Base-by-base conservation (phyloP, 331 rosid genomes). In the Cydonia oblonga region DNA sequence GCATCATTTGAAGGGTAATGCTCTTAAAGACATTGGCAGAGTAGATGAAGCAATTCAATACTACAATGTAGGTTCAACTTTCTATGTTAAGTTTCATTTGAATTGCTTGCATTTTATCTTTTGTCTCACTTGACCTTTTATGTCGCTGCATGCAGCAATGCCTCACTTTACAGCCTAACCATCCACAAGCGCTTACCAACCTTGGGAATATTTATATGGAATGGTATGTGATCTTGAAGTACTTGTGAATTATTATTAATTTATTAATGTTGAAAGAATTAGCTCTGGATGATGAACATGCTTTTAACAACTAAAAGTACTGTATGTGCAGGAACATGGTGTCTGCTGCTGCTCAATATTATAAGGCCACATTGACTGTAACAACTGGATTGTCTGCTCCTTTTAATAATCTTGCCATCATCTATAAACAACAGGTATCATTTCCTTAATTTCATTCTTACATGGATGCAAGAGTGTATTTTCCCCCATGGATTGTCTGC, bases 161-260 rank as follows among this genome's bases (percentile, higher is more conserved):
- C 85, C 97, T 95, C 77, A 56, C 87, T 38, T 70, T 95, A 64
- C 97, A 95, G 80, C 91, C 97, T 16, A 95, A 84, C 86, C 99
- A 95, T 60, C 97, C 99, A 23, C 99, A 95, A 78, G 99, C 99
- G n/a, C 89, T 95, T 79, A 95, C 99, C 79, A 95, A 95, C 80
- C 97, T 95, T 70, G 99, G 99, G 75, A 95, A 95, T 75, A 91
- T 91, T 81, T 95, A 95, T 77, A 95, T 95, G 99, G 99, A 95
- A 72, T 95, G 99, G 99, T 91, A 88, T 64, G 82, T 35, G 52
- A 42, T 65, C 64, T 72, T 42, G 52, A 66, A 25, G 29, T 59
- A 32, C 52, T 26, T 24, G 15, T 58, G 28, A 12, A 72, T 53
- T 32, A 23, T 40, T 40, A 40, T 3, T 40, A 40, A 40, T 28